Percentiles rank a stretch among this genome's conserved stretches.
phyloP scores from a whole-genome alignment of 2,329 filamentous ascomycete species.

The Fusarium metavorans region DNA sequence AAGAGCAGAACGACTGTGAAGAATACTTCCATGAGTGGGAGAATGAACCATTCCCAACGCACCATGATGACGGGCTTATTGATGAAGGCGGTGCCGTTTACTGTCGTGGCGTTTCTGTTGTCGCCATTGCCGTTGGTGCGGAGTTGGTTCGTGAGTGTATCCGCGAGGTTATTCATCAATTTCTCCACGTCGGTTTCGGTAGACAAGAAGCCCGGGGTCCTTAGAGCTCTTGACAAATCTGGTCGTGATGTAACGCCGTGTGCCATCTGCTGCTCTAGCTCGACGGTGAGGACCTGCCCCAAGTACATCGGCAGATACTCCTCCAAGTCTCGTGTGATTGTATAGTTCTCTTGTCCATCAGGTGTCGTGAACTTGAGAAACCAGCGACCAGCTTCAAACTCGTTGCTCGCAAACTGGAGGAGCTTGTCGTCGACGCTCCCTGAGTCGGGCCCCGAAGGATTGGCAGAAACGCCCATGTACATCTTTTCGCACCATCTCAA shows the following conservation, averaged over 20 bases:
- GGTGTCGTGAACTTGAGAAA: not conserved
- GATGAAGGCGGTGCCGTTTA: not conserved
- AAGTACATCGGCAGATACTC: not conserved
- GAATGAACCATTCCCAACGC: conserved; percentile 14
- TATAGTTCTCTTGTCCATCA: not conserved
- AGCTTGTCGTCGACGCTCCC: not conserved
- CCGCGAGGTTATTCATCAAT: not conserved
- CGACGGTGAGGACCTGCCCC: not conserved
- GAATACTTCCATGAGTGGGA: not conserved
- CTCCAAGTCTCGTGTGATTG: not conserved
- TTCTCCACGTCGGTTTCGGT: not conserved
- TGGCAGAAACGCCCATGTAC: not conserved
- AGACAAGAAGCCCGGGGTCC: not conserved
- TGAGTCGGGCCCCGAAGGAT: not conserved
- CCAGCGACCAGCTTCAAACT: not conserved
- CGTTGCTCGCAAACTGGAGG: not conserved
- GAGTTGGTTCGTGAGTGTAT: conserved; percentile 10
- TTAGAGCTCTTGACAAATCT: not conserved
- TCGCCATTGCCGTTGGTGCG: conserved; percentile 2
- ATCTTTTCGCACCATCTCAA: conserved; percentile 1
- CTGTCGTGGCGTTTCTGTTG: not conserved
- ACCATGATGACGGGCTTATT: conserved; percentile 10
- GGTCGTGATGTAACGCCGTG: not conserved
- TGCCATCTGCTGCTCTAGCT: not conserved
- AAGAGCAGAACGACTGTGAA: not conserved